Conservation (phyloP, 768 basidiomycete species). For the Amanita polypyramis region DNA sequence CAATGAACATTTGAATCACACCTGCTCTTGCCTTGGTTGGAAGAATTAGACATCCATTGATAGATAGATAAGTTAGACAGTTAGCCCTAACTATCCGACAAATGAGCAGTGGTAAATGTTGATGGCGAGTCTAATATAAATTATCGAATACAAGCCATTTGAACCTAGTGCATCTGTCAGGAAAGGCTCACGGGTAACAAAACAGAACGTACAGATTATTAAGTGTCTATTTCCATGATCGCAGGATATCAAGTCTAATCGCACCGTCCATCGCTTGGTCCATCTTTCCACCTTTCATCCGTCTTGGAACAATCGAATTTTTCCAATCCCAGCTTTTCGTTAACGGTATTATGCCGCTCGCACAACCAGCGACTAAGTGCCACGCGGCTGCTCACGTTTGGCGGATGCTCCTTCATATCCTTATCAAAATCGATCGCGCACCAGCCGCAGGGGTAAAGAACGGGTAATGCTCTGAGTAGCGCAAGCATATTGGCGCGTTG, state of each 20-base stretch:
- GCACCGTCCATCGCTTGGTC: constrained; percentile 79
- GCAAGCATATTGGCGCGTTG: constrained; percentile 81
- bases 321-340: constrained; percentile 74
- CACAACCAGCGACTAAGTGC: constrained; percentile 82
- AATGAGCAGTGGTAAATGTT: background rate
- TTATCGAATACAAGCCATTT: too few relatives aligned
- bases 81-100: too few relatives aligned
- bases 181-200: background rate
- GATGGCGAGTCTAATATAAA: background rate
- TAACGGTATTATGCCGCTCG: constrained; percentile 88
- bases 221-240: background rate
- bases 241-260: constrained; percentile 28
- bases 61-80: too few relatives aligned
- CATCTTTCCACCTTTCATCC: constrained; percentile 89
- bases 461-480: constrained; percentile 67
- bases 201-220: background rate
- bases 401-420: constrained; percentile 54
- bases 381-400: constrained; percentile 64
- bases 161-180: background rate
- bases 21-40: too few relatives aligned
- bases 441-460: constrained; percentile 79
- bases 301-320: constrained; percentile 74
- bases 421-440: constrained; percentile 80
- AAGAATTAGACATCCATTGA: too few relatives aligned
- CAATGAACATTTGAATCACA: background rate